Conservation (phyloP, 2,329 filamentous ascomycete species). For the Pseudogymnoascus verrucosus region DNA sequence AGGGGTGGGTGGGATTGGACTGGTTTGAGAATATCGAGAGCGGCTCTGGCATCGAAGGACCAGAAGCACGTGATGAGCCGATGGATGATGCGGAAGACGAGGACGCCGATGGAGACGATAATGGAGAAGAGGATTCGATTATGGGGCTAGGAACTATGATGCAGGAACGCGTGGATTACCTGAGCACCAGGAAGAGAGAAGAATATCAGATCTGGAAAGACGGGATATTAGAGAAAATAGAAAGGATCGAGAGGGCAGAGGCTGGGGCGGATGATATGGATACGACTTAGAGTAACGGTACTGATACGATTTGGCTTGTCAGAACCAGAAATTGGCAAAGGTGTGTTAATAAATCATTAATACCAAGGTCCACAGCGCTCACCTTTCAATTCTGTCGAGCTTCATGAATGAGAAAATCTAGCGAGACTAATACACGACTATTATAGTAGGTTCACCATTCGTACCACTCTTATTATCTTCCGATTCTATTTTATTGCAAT, state of each 20-base stretch:
- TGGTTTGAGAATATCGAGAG: conserved; percentile 53
- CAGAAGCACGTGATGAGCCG: conserved; percentile 10
- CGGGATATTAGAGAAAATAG: conserved; percentile 48
- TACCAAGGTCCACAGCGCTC: neutral
- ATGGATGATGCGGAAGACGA: conserved; percentile 23
- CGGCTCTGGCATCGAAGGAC: conserved; percentile 17
- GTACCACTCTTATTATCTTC: neutral
- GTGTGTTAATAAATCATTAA: neutral
- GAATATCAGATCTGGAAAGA: conserved; percentile 60
- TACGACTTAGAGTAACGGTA: neutral
- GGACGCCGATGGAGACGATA: conserved; percentile 26
- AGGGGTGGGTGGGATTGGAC: conserved; percentile 40
- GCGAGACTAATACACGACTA: neutral
- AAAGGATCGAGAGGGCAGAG: conserved; percentile 32
- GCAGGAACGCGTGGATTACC: conserved; percentile 63
- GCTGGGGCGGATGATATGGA: conserved; percentile 13
- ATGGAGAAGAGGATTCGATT: conserved; percentile 23
- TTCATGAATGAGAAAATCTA: neutral
- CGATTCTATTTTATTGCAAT: neutral
- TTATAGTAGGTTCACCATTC: neutral
- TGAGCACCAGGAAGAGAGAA: conserved; percentile 53
- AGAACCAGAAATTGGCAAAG: no score
- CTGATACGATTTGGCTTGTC: neutral
- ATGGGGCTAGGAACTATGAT: conserved; percentile 52
- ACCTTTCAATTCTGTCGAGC: neutral